Evolutionary conservation across 208 protist species (phyloP).

Genomic region (Blechomonas ayalai): DNA sequence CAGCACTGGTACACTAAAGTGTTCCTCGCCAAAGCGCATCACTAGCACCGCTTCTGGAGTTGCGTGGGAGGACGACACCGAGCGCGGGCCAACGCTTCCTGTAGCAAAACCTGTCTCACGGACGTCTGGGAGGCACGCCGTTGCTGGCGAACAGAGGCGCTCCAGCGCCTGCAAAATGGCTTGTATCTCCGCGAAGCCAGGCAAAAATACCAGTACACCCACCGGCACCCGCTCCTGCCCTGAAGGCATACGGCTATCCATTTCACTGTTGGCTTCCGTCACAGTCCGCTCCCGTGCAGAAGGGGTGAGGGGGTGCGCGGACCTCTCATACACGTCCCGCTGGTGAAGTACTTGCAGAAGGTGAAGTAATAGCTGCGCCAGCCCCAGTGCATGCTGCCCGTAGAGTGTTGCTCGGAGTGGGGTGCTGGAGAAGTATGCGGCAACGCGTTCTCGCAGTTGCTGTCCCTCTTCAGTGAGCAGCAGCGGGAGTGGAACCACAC

Average conservation of each 20-base stretch:
- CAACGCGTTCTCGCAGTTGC: no score
- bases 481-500: slow-evolving; percentile 4
- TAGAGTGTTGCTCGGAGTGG: no score
- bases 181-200: slow-evolving; percentile 66
- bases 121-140: not conserved
- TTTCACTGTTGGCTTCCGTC: not conserved
- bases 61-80: not conserved
- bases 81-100: slow-evolving; percentile 1
- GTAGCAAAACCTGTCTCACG: not conserved
- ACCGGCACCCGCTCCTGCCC: slow-evolving; percentile 14
- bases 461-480: no score
- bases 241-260: not conserved
- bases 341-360: slow-evolving; percentile 35
- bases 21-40: slow-evolving; percentile 34
- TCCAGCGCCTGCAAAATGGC: slow-evolving; percentile 49
- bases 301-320: not conserved
- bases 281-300: slow-evolving; percentile 4
- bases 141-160: slow-evolving; percentile 11
- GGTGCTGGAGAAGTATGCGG: no score
- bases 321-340: not conserved
- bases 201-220: slow-evolving; percentile 63
- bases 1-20: slow-evolving; percentile 52
- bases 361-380: slow-evolving; percentile 43
- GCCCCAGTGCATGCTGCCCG: slow-evolving; percentile 10
- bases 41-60: slow-evolving; percentile 10